Evolutionary conservation across 805 yeast genomes (phyloP).

Genomic region (Candida montana): DNA sequence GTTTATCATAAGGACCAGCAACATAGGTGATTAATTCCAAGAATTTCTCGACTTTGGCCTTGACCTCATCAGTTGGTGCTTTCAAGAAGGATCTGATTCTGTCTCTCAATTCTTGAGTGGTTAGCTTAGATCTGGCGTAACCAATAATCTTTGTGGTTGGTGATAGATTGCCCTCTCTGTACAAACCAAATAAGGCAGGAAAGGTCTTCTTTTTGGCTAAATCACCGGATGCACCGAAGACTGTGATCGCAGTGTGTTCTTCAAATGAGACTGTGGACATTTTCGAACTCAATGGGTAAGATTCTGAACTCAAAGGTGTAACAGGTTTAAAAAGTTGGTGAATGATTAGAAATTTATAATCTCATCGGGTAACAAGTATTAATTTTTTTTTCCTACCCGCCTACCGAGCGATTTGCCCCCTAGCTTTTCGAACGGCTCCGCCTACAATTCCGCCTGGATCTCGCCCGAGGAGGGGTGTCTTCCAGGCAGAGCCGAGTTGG

Average conservation of each 20-base stretch:
- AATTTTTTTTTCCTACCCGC: background rate
- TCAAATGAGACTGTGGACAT: slow-evolving; percentile 38
- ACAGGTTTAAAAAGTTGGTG: background rate
- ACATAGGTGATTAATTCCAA: slow-evolving; percentile 61
- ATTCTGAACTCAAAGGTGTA: background rate
- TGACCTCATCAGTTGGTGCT: slow-evolving; percentile 38
- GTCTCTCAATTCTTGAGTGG: slow-evolving; percentile 58
- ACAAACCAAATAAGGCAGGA: slow-evolving; percentile 77
- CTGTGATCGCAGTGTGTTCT: slow-evolving; percentile 66
- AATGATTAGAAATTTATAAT: background rate
- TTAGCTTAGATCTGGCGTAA: slow-evolving; percentile 80
- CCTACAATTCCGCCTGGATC: background rate
- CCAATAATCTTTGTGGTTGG: slow-evolving; percentile 72
- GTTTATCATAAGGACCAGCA: slow-evolving; percentile 73
- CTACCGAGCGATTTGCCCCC: background rate
- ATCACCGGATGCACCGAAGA: slow-evolving; percentile 94
- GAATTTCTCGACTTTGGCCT: slow-evolving; percentile 53
- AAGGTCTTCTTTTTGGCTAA: slow-evolving; percentile 93
- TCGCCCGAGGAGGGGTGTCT: background rate
- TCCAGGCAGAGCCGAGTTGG: background rate
- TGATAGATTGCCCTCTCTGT: slow-evolving; percentile 73
- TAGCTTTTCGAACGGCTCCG: background rate
- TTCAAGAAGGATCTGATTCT: slow-evolving; percentile 63
- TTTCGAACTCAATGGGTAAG: background rate
- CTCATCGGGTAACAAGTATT: background rate